Conservation (phyloP, 2,329 filamentous ascomycete species). For the Tolypocladium ovalisporum region DNA sequence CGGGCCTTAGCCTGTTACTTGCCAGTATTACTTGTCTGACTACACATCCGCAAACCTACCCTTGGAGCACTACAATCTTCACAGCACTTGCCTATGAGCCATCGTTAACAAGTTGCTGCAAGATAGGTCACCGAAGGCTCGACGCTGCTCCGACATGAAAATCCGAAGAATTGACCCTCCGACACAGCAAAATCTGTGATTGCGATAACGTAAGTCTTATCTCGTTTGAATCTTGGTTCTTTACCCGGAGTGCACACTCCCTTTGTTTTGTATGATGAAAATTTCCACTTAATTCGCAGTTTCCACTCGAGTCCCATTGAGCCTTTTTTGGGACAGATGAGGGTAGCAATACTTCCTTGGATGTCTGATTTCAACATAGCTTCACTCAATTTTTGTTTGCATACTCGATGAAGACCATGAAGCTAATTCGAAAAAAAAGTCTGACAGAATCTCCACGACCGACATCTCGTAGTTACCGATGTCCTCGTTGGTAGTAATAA, state of each 20-base stretch:
- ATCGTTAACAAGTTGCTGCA: slow-evolving; percentile 1
- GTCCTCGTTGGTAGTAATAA: not conserved
- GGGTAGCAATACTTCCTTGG: slow-evolving; percentile 60
- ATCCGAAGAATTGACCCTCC: not conserved
- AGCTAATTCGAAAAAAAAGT: slow-evolving; percentile 13
- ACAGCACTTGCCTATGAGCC: not conserved
- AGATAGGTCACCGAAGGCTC: not conserved
- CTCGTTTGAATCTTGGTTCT: slow-evolving; percentile 1
- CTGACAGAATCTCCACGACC: not conserved
- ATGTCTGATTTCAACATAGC: slow-evolving; percentile 50
- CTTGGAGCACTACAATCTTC: not conserved
- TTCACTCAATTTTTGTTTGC: slow-evolving; percentile 5
- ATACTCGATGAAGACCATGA: not conserved
- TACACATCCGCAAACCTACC: slow-evolving; percentile 8
- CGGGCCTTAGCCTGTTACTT: slow-evolving; percentile 74
- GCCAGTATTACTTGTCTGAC: slow-evolving; percentile 82
- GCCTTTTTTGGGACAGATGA: slow-evolving; percentile 60
- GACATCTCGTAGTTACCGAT: not conserved
- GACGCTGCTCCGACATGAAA: not conserved
- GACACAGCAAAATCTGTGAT: not conserved
- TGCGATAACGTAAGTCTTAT: slow-evolving; percentile 4
- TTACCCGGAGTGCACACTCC: not conserved
- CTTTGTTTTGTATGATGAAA: slow-evolving; percentile 52
- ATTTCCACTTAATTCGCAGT: slow-evolving; percentile 72
- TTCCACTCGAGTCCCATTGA: slow-evolving; percentile 69